phyloP scores from a whole-genome alignment of 2,329 filamentous ascomycete genomes.

The Ophioceras dolichostomum region DNA sequence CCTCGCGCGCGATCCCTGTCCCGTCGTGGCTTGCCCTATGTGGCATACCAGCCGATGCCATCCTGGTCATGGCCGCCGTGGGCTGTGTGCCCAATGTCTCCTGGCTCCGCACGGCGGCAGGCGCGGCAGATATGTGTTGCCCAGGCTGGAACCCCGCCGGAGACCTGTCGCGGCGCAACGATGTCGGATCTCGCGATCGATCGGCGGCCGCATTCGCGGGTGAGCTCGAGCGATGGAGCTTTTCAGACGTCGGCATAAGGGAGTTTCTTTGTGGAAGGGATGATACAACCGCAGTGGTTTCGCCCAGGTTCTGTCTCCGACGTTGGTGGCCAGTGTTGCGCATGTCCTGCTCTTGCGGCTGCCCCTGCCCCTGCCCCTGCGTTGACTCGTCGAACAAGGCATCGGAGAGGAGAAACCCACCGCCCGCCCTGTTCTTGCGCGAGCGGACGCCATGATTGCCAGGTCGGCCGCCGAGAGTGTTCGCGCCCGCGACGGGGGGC shows the following conservation, averaged over 20 bases:
- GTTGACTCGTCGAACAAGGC: conserved; percentile 17
- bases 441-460: conserved; percentile 10
- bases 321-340: not conserved
- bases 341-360: not conserved
- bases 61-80: no score
- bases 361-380: not conserved
- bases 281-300: not conserved
- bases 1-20: no score
- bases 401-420: conserved; percentile 39
- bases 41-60: no score
- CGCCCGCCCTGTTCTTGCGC: conserved; percentile 31
- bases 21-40: no score
- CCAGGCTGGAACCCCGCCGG: not conserved
- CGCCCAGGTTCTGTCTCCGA: not conserved
- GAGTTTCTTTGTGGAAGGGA: not conserved
- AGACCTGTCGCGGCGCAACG: no score
- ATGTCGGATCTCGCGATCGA: no score
- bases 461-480: not conserved
- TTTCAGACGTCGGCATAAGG: not conserved
- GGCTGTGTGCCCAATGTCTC: not conserved
- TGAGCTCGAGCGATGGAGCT: not conserved
- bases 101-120: no score
- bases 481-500: not conserved
- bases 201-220: not conserved
- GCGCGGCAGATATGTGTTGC: not conserved